Conservation (phyloP, 305 asterid species). For the Solanum hybrid region DNA sequence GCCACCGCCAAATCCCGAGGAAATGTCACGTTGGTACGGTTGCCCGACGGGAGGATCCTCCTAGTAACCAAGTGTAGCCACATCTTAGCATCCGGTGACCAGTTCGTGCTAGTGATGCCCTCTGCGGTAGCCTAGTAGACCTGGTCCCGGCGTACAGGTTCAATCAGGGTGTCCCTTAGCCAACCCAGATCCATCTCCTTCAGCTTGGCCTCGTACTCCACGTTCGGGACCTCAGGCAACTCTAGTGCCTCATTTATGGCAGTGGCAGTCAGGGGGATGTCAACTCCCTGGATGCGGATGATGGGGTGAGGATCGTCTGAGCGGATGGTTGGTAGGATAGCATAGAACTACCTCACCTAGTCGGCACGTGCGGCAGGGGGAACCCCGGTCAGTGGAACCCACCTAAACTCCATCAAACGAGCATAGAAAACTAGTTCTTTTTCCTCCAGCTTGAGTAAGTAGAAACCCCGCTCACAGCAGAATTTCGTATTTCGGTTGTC, state of each 20-base stretch:
- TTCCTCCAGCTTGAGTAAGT: background rate
- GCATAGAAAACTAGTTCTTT: too few species aligned
- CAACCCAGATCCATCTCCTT: background rate
- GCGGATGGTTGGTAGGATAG: background rate
- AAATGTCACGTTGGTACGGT: too few species aligned
- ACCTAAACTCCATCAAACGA: background rate
- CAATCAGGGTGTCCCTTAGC: background rate
- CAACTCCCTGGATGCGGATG: background rate
- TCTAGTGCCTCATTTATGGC: background rate
- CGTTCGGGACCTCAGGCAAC: background rate
- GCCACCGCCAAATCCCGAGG: background rate
- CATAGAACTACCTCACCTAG: background rate
- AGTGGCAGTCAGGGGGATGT: background rate
- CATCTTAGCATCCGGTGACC: background rate
- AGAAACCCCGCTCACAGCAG: too few species aligned
- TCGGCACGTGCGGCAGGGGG: background rate
- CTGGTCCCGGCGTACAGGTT: background rate
- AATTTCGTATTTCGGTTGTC: too few species aligned
- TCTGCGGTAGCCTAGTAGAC: background rate
- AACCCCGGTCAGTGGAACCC: background rate
- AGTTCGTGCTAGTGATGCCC: background rate
- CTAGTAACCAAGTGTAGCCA: background rate
- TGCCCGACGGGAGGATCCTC: background rate
- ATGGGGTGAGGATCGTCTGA: background rate
- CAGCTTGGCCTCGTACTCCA: background rate